A percentile compares a stretch with the other conserved stretches of the same genome.
phyloP scores from a whole-genome alignment of 164 flowering plant genomes.

The Berberis thunbergii region DNA sequence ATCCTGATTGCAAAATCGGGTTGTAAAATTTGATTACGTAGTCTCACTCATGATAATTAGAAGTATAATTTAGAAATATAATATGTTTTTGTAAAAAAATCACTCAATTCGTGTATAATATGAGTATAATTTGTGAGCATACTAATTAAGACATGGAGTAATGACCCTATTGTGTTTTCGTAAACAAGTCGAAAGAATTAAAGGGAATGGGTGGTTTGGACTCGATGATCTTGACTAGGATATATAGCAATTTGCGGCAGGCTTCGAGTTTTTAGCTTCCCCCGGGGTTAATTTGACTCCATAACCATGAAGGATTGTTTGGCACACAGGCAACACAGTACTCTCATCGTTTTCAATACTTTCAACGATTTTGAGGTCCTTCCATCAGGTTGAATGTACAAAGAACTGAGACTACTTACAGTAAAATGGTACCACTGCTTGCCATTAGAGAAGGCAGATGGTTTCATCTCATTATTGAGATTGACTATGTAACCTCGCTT shows the following conservation, averaged over 20 bases:
- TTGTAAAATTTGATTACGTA: no score
- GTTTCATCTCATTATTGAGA: constrained; percentile 31
- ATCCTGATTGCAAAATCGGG: no score
- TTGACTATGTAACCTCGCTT: constrained; percentile 26
- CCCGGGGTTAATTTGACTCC: neutral
- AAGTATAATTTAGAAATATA: no score
- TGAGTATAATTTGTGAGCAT: no score
- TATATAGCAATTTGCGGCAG: constrained; percentile 20
- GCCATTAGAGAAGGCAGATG: constrained; percentile 21
- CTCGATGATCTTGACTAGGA: constrained; percentile 26
- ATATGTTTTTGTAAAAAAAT: no score
- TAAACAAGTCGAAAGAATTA: constrained; percentile 32
- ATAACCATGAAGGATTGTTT: constrained; percentile 31
- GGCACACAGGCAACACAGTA: constrained; percentile 32
- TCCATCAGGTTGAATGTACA: neutral
- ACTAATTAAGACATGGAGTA: constrained; percentile 2
- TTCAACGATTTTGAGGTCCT: no score
- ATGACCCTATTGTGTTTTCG: neutral
- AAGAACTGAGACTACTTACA: constrained; percentile 15
- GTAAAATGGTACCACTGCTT: constrained; percentile 41
- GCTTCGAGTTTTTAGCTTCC: constrained; percentile 15
- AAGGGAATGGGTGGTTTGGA: constrained; percentile 49
- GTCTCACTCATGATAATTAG: no score
- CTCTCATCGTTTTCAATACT: neutral
- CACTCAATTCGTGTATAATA: no score